Conservation (phyloP, 441 rosid species). For the Jatropha podagrica region DNA sequence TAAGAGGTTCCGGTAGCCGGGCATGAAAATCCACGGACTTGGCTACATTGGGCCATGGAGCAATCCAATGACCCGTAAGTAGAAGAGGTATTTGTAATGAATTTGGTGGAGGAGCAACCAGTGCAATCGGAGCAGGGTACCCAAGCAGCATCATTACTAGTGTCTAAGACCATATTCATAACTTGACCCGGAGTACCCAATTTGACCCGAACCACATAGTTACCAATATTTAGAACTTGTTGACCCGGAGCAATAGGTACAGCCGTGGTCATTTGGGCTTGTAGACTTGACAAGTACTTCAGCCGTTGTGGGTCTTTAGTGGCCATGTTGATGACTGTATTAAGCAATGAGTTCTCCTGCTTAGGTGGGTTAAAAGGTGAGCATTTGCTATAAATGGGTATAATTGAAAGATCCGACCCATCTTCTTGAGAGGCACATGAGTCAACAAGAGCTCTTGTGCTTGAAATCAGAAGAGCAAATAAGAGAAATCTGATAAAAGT, state of each 20-base stretch:
- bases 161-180: slow-evolving; percentile 85
- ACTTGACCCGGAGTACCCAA: slow-evolving; percentile 81
- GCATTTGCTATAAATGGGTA: slow-evolving; percentile 61
- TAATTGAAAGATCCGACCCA: slow-evolving; percentile 42
- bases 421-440: slow-evolving; percentile 39
- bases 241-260: slow-evolving; percentile 63
- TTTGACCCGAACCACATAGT: slow-evolving; percentile 69
- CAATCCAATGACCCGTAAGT: slow-evolving; percentile 59
- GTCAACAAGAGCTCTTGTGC: slow-evolving; percentile 33
- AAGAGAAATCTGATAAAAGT: slow-evolving; percentile 24
- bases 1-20: slow-evolving; percentile 44
- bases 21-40: slow-evolving; percentile 66
- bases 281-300: slow-evolving; percentile 39
- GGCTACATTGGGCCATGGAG: slow-evolving; percentile 62
- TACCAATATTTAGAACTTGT: slow-evolving; percentile 46
- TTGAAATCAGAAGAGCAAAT: slow-evolving; percentile 36
- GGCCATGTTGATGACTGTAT: slow-evolving; percentile 55
- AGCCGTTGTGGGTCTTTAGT: slow-evolving; percentile 52
- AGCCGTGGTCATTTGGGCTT: slow-evolving; percentile 36
- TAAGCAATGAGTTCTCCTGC: slow-evolving; percentile 36
- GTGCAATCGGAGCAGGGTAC: slow-evolving; percentile 71
- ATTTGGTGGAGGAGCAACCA: slow-evolving; percentile 61
- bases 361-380: slow-evolving; percentile 56
- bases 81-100: slow-evolving; percentile 53
- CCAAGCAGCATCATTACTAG: slow-evolving; percentile 82